Evolutionary conservation across 2,329 filamentous ascomycete species (phyloP).

Genomic region (Cucurbitaria berberidis): DNA sequence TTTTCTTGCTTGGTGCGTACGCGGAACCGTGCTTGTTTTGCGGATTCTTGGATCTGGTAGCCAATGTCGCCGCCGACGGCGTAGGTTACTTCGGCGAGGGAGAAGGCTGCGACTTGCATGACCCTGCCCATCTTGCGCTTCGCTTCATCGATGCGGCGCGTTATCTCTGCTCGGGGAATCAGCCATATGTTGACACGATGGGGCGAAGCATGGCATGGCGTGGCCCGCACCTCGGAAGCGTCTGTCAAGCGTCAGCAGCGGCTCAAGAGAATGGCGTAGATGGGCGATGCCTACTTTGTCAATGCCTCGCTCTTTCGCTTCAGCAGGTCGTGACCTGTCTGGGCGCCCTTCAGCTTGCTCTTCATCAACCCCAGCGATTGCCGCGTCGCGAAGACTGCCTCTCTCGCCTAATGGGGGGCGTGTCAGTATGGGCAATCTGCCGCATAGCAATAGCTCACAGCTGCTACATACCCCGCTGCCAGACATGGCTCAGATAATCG

Average conservation of each 20-base stretch:
- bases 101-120: constrained; percentile 99
- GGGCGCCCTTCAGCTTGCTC: constrained; percentile 85
- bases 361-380: constrained; percentile 98
- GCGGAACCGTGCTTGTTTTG: constrained; percentile 89
- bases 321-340: constrained; percentile 84
- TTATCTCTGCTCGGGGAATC: constrained; percentile 70
- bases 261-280: constrained; percentile 4
- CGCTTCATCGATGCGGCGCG: constrained; percentile 94
- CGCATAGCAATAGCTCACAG: constrained; percentile 26
- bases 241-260: constrained; percentile 55
- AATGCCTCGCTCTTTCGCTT: constrained; percentile 98
- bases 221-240: constrained; percentile 86
- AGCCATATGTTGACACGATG: constrained; percentile 21
- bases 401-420: constrained; percentile 75
- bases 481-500: constrained; percentile 55
- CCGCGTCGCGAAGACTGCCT: constrained; percentile 96
- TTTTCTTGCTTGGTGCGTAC: constrained; percentile 97
- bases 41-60: constrained; percentile 97
- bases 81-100: constrained; percentile 95
- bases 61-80: constrained; percentile 92
- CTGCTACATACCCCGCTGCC: constrained; percentile 57
- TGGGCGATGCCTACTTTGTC: constrained; percentile 73
- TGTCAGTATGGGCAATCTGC: constrained; percentile 33
- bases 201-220: constrained; percentile 14
- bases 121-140: constrained; percentile 99